Base-by-base conservation (phyloP, 2,329 filamentous ascomycete genomes). In the Teratosphaeria zuluensis region DNA sequence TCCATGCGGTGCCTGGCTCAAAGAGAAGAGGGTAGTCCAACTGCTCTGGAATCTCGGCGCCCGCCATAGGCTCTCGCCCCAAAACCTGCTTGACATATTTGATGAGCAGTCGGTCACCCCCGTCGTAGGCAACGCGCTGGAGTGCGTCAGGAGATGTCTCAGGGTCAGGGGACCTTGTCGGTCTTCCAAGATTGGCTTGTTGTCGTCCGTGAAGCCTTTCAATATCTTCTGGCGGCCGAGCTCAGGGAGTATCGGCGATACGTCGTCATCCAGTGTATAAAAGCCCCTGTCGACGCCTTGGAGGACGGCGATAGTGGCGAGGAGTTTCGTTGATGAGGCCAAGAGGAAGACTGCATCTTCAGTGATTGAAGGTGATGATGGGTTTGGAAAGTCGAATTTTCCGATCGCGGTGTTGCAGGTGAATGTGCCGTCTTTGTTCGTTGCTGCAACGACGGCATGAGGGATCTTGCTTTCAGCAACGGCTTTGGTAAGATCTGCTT, bases 231-330 rank as follows among this genome's bases (percentile, higher is more conserved):
- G 77, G 1, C 68, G 67, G 0, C 73, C 73, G 0, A 85, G 72
- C 33, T 81, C 79, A 0, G 81, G 82, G 1, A 78, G 69, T 2
- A 81, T 54, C 0, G 63, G 42, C 0, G 74, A 71, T 0, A 84
- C 63, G 56, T 82, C 77, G 2, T 75, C 76, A 8, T 77, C 74
- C 0, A 84, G 70, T 1, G 66, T 66, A 0, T 84, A 64, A 0
- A 78, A 67, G 0, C 80, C 35, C 80, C 6, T 78, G 38, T 84
- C 81, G 1, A 84, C 79, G 53, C 79, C 77, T 59, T 83, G 79
- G n/a, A 85, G 65, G 1, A 76, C 76, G 2, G 81, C 77, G 56
- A 85, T 76, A 1, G 76, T 75, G 1, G 81, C 76, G 56, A 82
- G 61, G 2, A 85, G 68, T 57, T 78, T 78, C 12, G 75, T 77